Percentiles rank a stretch among this genome's conserved stretches.
phyloP scores from a whole-genome alignment of 805 yeast genomes.

The Suhomyces xylopsoci region DNA sequence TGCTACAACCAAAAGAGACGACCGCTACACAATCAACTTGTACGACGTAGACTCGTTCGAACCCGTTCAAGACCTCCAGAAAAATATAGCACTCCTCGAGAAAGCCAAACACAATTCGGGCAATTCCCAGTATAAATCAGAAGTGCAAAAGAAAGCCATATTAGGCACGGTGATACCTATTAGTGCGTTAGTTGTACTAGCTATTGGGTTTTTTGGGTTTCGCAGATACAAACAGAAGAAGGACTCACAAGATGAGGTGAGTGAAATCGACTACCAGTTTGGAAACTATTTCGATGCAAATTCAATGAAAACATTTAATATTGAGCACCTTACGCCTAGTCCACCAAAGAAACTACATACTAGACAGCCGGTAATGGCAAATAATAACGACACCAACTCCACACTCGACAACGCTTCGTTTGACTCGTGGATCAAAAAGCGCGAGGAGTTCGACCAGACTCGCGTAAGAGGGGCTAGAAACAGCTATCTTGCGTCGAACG shows the following conservation, averaged over 20 bases:
- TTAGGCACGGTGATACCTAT: slow-evolving; percentile 40
- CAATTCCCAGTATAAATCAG: slow-evolving; percentile 23
- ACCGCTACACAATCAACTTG: slow-evolving; percentile 34
- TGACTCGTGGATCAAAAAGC: slow-evolving; percentile 51
- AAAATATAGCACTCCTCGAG: slow-evolving; percentile 13
- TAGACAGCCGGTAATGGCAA: background rate
- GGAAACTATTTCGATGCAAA: slow-evolving; percentile 26
- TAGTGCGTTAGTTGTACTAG: slow-evolving; percentile 15
- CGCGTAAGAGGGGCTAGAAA: slow-evolving; percentile 13
- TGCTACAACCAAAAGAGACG: slow-evolving; percentile 16
- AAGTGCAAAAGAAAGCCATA: slow-evolving; percentile 25
- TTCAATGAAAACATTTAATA: slow-evolving; percentile 1
- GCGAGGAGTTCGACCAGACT: slow-evolving; percentile 43
- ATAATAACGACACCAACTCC: slow-evolving; percentile 30
- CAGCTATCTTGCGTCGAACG: slow-evolving; percentile 32
- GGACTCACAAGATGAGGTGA: slow-evolving; percentile 17
- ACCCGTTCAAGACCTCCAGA: slow-evolving; percentile 24
- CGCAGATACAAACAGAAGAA: slow-evolving; percentile 15
- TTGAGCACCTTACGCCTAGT: slow-evolving; percentile 1
- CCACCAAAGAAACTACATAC: slow-evolving; percentile 2
- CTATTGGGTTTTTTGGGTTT: slow-evolving; percentile 16
- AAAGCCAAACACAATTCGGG: slow-evolving; percentile 9
- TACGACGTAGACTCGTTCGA: slow-evolving; percentile 39
- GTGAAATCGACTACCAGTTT: slow-evolving; percentile 27
- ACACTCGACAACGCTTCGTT: slow-evolving; percentile 48